Conservation (phyloP, 169 alveolate genomes). For the Plasmodium inui region DNA sequence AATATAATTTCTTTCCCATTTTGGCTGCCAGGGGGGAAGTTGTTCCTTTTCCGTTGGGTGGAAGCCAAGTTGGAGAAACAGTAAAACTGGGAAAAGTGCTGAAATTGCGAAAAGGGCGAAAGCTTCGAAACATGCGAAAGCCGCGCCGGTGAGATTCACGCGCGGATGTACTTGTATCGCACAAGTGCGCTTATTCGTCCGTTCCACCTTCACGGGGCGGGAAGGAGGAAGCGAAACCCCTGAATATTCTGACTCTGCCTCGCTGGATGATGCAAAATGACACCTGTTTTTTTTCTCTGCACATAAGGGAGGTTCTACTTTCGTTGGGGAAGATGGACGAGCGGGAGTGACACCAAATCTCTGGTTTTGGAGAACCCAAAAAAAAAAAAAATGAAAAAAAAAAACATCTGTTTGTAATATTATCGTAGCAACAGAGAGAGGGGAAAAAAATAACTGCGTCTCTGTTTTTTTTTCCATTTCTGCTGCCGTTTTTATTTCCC, state of each 20-base stretch:
- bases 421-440: background rate
- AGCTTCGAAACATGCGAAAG: background rate
- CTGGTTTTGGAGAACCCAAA: background rate
- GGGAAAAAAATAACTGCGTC: background rate
- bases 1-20: background rate
- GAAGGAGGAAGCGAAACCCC: background rate
- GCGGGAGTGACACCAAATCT: background rate
- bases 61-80: background rate
- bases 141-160: background rate
- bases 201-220: background rate
- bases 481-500: background rate
- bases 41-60: background rate
- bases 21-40: background rate
- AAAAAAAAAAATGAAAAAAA: background rate
- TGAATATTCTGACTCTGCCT: background rate
- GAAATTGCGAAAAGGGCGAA: background rate
- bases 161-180: background rate
- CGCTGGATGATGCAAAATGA: background rate
- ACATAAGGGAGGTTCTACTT: background rate
- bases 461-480: background rate
- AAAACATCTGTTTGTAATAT: background rate
- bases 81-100: background rate
- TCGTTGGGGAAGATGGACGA: background rate
- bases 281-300: background rate
- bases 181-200: background rate